Evolutionary conservation across 2,329 filamentous ascomycete species (phyloP).

Genomic region (Exophiala spinifera): DNA sequence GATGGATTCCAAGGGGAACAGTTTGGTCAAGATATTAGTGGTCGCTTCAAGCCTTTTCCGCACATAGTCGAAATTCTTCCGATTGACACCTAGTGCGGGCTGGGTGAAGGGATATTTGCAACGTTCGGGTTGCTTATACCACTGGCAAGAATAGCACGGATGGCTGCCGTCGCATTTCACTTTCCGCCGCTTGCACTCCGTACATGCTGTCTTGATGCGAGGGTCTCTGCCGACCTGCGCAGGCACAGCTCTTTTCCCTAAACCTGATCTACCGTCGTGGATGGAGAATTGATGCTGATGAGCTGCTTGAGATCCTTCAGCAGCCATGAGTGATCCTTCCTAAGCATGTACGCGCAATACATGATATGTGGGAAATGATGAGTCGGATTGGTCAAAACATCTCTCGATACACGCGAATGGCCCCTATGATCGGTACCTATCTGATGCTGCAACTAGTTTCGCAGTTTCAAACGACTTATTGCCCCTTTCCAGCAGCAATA

Average conservation of each 20-base stretch:
- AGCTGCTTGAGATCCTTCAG: not conserved
- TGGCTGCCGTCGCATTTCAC: constrained; percentile 13
- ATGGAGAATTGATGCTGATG: constrained; percentile 1
- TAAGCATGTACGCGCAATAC: too few relatives aligned
- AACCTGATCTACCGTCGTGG: not conserved
- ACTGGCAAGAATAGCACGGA: constrained; percentile 16
- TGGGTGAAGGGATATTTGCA: constrained; percentile 12
- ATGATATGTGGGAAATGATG: too few relatives aligned
- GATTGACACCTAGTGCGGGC: constrained; percentile 12
- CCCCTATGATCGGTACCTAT: too few relatives aligned
- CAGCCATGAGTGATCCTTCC: too few relatives aligned
- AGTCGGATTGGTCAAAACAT: too few relatives aligned
- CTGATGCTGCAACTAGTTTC: too few relatives aligned
- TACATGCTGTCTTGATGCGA: constrained; percentile 13
- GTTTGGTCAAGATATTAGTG: constrained; percentile 9
- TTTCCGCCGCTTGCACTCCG: constrained; percentile 14
- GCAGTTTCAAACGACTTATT: too few relatives aligned
- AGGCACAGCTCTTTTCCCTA: not conserved
- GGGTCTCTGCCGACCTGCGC: constrained; percentile 2
- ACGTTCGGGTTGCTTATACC: constrained; percentile 15
- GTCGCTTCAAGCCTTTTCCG: constrained; percentile 12
- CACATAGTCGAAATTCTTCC: constrained; percentile 16
- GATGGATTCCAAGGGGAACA: constrained; percentile 7
- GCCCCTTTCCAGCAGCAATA: too few relatives aligned
- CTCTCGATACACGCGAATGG: too few relatives aligned